These are phyloP conservation scores for Epichloe scottii DNA, from an alignment of 2,329 filamentous ascomycete species.

Conservation along the genomic window DNA sequence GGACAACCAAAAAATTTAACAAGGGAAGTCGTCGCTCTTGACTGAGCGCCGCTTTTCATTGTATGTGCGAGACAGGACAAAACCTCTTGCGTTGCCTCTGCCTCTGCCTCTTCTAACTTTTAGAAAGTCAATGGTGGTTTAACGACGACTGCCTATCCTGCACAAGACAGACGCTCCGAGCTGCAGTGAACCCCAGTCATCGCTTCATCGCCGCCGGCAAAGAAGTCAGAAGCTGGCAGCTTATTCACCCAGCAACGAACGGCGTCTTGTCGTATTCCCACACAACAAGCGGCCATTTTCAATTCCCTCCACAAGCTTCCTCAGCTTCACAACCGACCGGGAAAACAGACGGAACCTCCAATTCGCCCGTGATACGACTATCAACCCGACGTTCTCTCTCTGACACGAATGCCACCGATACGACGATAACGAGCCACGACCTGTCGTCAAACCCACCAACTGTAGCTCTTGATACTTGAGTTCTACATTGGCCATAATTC, in stretches of 20 bases:
- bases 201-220: background rate
- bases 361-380: conserved; percentile 2
- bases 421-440: conserved; percentile 20
- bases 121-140: background rate
- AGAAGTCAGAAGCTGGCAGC: background rate
- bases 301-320: background rate
- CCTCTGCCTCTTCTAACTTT: background rate
- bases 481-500: background rate
- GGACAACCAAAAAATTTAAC: conserved; percentile 4
- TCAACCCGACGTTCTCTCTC: conserved; percentile 5
- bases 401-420: conserved; percentile 20
- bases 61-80: conserved; percentile 6
- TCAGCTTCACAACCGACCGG: background rate
- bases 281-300: conserved; percentile 5
- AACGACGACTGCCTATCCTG: background rate
- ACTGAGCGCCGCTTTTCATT: conserved; percentile 8
- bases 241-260: conserved; percentile 3
- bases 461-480: background rate
- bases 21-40: conserved; percentile 6
- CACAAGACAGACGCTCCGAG: background rate
- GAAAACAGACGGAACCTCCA: background rate
- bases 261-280: conserved; percentile 1
- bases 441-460: conserved; percentile 5
- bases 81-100: background rate
- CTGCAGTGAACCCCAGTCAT: background rate